Evolutionary conservation across 495 filamentous ascomycete genomes (phyloP), one percentile per base, ranked within the genome.

Genomic region (Tuber calosporum): DNA sequence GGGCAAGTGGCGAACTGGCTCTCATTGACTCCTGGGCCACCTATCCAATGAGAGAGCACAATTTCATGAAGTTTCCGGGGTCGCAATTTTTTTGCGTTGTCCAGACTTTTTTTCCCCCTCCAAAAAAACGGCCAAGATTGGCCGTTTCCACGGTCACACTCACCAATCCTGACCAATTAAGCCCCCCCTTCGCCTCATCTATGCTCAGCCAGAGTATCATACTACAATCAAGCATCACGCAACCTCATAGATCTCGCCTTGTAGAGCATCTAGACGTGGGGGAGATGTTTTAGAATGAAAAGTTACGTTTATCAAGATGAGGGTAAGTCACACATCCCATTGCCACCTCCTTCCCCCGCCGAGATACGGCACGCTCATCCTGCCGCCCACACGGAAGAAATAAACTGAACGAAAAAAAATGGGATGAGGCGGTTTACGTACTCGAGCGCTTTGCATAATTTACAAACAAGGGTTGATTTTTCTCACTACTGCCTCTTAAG

Each of bases 361-460:
- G 71, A 75, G 66, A 62, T 37, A 66, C 36, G 67, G 67, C 22
- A 72, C 67, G 76, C 70, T 66, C 68, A 53, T 70, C 68, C 70
- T 48, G 39, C 74, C 71, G 76, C 70, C 72, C 37, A 72, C 70
- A 70, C 70, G 13, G 30, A 34, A 69, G 68, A 67, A 71, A 38
- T 69, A 73, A 73, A 38, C 67, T 69, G 71, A 11, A 11, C 11
- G n/a, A 26, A 36, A 13, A 70, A 43, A 74, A 70, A 68, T 69
- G 76, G 75, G 66, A 71, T 75, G 75, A 78, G 74, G 77, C 69
- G 62, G 73, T 78, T 77, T 72, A 67, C 71, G 66, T 77, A 77
- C n/a, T n/a, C n/a, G n/a, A n/a, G n/a, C n/a, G n/a, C n/a, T n/a
- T n/a, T n/a, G n/a, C 74, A 70, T 72, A 69, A 62, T 76, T 41